Conservation (phyloP, 345 rosid species). For the Eucalyptus sideroxylon region DNA sequence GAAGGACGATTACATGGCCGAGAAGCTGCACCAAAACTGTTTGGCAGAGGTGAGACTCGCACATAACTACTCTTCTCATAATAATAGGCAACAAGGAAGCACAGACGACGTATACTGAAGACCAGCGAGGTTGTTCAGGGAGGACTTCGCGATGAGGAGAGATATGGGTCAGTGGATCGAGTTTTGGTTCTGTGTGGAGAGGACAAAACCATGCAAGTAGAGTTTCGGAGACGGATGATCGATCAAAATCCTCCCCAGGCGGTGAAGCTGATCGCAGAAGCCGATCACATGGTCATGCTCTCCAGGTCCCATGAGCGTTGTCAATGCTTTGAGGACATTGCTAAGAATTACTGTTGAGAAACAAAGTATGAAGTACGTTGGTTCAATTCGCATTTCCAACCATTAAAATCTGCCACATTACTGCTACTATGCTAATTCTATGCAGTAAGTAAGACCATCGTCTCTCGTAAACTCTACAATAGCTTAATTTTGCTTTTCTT, state of each 20-base stretch:
- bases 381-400: not conserved
- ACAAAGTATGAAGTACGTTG: not conserved
- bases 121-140: constrained; percentile 5
- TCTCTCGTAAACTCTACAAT: not conserved
- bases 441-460: not conserved
- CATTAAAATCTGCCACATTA: not conserved
- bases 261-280: not conserved
- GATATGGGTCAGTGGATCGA: not conserved
- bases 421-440: not conserved
- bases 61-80: not conserved
- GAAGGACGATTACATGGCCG: not conserved
- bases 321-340: not conserved
- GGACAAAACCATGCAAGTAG: constrained; percentile 8
- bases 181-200: constrained; percentile 5
- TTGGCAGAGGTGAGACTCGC: not conserved
- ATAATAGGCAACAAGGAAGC: not conserved
- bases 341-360: not conserved
- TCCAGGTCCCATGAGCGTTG: constrained; percentile 1
- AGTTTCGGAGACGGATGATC: constrained; percentile 8
- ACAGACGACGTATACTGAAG: not conserved
- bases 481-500: not conserved
- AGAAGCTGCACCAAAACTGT: not conserved
- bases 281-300: constrained; percentile 21
- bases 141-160: constrained; percentile 7
- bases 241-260: not conserved